A percentile compares a stretch with the other conserved stretches of the same genome.
Conservation (phyloP, 345 rosid genomes). For the Syzygium grande region DNA sequence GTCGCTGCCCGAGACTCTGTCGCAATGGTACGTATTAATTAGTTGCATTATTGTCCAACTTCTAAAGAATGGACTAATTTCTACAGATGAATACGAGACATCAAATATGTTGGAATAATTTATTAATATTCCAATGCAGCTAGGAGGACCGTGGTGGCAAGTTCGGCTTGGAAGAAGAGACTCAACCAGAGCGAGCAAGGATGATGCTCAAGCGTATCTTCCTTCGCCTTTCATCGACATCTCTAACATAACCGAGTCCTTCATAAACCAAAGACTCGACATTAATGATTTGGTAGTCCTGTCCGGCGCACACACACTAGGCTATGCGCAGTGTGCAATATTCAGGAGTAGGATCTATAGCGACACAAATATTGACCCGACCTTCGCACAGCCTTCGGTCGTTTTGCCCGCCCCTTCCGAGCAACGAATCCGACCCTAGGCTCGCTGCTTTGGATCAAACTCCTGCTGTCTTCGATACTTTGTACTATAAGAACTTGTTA, state of each 20-base stretch:
- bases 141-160: background rate
- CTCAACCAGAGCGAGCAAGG: background rate
- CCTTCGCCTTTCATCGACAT: background rate
- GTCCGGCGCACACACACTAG: background rate
- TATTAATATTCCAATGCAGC: background rate
- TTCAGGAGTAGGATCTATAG: background rate
- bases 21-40: background rate
- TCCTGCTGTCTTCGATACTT: background rate
- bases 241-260: background rate
- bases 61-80: background rate
- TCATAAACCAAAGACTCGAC: background rate
- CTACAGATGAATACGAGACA: background rate
- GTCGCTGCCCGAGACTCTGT: background rate
- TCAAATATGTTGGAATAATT: background rate
- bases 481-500: background rate
- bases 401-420: background rate
- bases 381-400: background rate
- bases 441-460: background rate
- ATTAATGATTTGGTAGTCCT: background rate
- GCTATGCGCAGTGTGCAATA: background rate
- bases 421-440: background rate
- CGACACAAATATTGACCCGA: background rate
- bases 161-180: background rate
- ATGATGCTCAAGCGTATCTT: background rate
- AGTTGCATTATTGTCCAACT: background rate